Evolutionary conservation across 139 green algal species (phyloP), one percentile per base, ranked within the genome.

Genomic region (Desmodesmus armatus): DNA sequence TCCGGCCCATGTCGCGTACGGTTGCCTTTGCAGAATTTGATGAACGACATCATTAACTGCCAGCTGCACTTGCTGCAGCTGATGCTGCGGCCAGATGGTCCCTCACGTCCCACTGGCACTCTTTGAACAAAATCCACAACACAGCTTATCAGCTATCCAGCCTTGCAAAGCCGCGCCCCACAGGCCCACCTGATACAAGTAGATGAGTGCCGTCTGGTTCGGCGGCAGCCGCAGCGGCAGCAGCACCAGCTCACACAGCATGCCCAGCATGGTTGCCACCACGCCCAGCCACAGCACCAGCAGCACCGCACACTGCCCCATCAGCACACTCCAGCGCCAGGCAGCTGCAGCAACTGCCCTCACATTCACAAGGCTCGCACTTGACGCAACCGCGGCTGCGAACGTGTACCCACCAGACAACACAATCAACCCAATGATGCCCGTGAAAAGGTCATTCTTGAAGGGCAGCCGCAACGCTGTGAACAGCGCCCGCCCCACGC

Each of bases 221-320:
- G 80, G 67, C 35, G 67, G 67, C 37, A 86, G 27, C 58, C 82
- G 40, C 71, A 87, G 41, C 33, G 82, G 82, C 74, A 88, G 49
- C 60, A 88, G 74, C n/a, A 88, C 55, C 63, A 83, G 83, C 73
- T 83, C 83, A 31, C 78, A 70, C 63, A 88, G 74, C 44, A 83
- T 67, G 0, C 83, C 83, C 58, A 72, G 39, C 83, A 88, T 76
- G 6, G 74, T 78, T 1, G 74, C 83, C 29, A 78, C 83, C 19
- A 83, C 83, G 25, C 83, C 83, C 9, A 88, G 37, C 83, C 83
- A 88, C 62, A 88, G 74, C 83, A 83, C 44, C 62, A 78, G 25
- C 73, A 88, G 83, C 72, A 83, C 43, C 9, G 31, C 74, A 23
- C 37, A 55, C 47, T 83, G 71, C 7, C 31, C 47, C 25, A 35